Conservation (phyloP, 371 early-diverging fungal species). For the Rhizopus microsporus region DNA sequence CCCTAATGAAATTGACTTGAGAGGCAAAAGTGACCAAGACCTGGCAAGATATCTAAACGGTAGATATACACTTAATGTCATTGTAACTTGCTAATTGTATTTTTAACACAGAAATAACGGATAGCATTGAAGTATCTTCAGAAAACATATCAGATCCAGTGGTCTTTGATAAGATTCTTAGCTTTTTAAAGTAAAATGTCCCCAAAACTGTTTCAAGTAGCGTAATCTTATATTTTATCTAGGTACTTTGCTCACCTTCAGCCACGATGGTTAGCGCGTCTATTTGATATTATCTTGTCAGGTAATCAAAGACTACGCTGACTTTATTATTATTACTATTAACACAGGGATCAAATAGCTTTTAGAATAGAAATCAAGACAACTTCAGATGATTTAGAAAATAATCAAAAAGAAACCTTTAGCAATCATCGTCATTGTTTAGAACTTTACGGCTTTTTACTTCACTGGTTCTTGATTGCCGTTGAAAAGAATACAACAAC, state of each 20-base stretch:
- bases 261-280: slow-evolving; percentile 34
- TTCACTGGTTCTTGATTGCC: slow-evolving; percentile 69
- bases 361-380: slow-evolving; percentile 64
- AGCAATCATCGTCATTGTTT: slow-evolving; percentile 61
- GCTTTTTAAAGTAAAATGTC: slow-evolving; percentile 71
- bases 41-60: slow-evolving; percentile 56
- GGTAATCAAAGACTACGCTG: slow-evolving; percentile 35
- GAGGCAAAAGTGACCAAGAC: slow-evolving; percentile 56
- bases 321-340: slow-evolving; percentile 6
- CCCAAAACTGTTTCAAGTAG: slow-evolving; percentile 3
- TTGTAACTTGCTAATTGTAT: background rate
- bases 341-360: slow-evolving; percentile 40
- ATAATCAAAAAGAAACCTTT: slow-evolving; percentile 68
- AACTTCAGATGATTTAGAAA: slow-evolving; percentile 60
- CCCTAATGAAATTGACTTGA: slow-evolving; percentile 59
- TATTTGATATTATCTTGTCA: slow-evolving; percentile 65
- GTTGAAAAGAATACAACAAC: slow-evolving; percentile 61
- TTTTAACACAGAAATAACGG: slow-evolving; percentile 56
- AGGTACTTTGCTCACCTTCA: slow-evolving; percentile 40
- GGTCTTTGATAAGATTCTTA: slow-evolving; percentile 65
- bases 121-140: slow-evolving; percentile 60
- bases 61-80: slow-evolving; percentile 11
- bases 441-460: slow-evolving; percentile 78
- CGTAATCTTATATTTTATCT: slow-evolving; percentile 4
- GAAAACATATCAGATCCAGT: slow-evolving; percentile 54